phyloP scores from a whole-genome alignment of 345 rosid genomes.

The Salix brachista region DNA sequence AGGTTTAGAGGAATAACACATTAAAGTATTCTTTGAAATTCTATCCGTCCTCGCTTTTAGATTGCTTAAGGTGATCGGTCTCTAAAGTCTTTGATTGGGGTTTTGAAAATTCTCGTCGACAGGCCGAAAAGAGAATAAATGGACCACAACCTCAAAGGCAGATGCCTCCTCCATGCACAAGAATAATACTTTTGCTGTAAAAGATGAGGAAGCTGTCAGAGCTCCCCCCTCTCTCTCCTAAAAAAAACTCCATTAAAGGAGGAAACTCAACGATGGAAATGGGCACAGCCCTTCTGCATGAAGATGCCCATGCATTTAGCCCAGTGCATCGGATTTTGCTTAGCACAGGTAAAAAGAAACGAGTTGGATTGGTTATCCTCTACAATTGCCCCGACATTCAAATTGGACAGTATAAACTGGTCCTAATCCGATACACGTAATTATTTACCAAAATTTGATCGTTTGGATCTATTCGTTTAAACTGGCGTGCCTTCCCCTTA shows the following conservation, averaged over 20 bases:
- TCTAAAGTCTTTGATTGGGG: constrained; percentile 16
- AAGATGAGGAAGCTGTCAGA: neutral
- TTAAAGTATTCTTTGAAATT: constrained; percentile 10
- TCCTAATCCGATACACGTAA: neutral
- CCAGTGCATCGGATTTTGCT: neutral
- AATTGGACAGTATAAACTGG: neutral
- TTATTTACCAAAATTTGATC: too few species aligned
- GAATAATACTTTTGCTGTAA: neutral
- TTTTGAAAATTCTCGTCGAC: neutral
- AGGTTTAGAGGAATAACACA: constrained; percentile 7
- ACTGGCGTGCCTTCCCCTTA: too few species aligned
- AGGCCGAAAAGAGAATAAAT: constrained; percentile 16
- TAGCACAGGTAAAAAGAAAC: neutral
- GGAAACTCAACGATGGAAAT: neutral
- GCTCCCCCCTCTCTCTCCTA: too few species aligned
- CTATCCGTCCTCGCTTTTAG: constrained; percentile 22
- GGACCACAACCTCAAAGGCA: constrained; percentile 6
- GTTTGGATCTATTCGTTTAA: neutral
- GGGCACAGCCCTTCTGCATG: neutral
- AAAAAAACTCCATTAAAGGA: neutral
- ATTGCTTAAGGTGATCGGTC: constrained; percentile 6
- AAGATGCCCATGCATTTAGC: too few species aligned
- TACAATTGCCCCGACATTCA: neutral
- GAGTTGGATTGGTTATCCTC: neutral
- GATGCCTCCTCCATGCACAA: neutral